These are phyloP conservation scores for Cladorrhinum sp. DNA, from an alignment of 2,329 filamentous ascomycete genomes.

Conservation along the genomic window DNA sequence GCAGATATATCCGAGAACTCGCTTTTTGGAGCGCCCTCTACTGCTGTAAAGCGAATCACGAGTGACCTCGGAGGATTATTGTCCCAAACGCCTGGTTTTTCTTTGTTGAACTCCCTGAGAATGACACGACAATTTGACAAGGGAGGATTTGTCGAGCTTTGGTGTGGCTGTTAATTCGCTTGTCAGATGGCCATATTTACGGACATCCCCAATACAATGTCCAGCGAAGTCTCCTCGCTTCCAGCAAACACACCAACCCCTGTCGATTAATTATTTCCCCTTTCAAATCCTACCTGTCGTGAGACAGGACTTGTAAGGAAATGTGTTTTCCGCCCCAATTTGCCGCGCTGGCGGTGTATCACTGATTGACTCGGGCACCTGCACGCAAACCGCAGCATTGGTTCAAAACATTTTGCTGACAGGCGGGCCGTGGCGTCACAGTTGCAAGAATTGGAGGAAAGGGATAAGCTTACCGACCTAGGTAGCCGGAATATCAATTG, in stretches of 20 bases:
- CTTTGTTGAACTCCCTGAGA: conserved; percentile 1
- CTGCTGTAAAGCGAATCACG: not conserved
- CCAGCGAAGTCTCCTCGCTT: conserved; percentile 12
- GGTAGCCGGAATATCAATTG: not conserved
- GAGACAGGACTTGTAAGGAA: conserved; percentile 15
- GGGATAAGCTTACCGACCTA: not conserved
- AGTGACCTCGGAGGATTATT: conserved; percentile 4
- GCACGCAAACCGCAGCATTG: conserved; percentile 1
- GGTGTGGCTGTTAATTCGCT: conserved; percentile 16
- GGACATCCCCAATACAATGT: conserved; percentile 30
- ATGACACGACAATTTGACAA: not conserved
- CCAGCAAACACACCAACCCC: conserved; percentile 10
- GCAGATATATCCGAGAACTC: not conserved
- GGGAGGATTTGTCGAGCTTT: not conserved
- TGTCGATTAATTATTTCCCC: conserved; percentile 6
- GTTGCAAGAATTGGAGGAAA: not conserved
- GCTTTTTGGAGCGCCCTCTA: not conserved
- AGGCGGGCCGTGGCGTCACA: conserved; percentile 8
- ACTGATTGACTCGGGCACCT: conserved; percentile 6
- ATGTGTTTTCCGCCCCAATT: conserved; percentile 15
- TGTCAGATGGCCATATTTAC: conserved; percentile 12
- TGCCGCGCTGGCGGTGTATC: conserved; percentile 10
- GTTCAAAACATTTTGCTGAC: conserved; percentile 1
- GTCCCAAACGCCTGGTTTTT: conserved; percentile 5
- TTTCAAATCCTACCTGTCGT: conserved; percentile 8